Conservation (phyloP, 2,329 filamentous ascomycete species). For the Dactylellina haptotyla region DNA sequence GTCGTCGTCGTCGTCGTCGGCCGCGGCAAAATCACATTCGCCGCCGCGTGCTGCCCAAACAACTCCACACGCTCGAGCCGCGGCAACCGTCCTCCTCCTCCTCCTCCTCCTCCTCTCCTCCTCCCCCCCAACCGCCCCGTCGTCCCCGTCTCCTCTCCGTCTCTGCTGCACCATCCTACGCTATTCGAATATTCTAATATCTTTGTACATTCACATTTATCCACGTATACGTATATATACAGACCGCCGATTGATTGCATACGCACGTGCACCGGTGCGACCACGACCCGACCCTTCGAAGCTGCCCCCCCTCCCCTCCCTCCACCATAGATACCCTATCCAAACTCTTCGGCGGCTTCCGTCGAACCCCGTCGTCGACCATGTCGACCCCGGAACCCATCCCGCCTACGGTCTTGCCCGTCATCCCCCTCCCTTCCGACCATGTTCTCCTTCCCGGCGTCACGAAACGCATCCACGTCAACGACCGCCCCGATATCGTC, state of each 20-base stretch:
- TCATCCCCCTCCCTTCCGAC: conserved; percentile 43
- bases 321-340: conserved; percentile 49
- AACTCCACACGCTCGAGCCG: background rate
- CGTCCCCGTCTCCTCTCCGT: background rate
- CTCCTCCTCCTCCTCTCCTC: background rate
- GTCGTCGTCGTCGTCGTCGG: background rate
- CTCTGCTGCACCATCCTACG: background rate
- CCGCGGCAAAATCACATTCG: background rate
- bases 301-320: background rate
- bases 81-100: background rate
- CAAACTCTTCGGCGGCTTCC: conserved; percentile 44
- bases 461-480: conserved; percentile 41
- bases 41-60: background rate
- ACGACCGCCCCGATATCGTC: conserved; percentile 47
- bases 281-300: too few species aligned
- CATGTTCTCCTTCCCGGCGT: conserved; percentile 46
- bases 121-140: background rate
- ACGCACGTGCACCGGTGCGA: too few species aligned
- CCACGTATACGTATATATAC: too few species aligned
- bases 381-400: conserved; percentile 38
- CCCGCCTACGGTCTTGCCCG: conserved; percentile 34
- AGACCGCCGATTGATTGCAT: too few species aligned
- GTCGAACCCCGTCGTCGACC: conserved; percentile 32
- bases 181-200: background rate
- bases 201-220: too few species aligned